Evolutionary conservation across 164 flowering plant genomes (phyloP), one percentile per base, ranked within the genome.

Genomic region (Vitis rupestris): DNA sequence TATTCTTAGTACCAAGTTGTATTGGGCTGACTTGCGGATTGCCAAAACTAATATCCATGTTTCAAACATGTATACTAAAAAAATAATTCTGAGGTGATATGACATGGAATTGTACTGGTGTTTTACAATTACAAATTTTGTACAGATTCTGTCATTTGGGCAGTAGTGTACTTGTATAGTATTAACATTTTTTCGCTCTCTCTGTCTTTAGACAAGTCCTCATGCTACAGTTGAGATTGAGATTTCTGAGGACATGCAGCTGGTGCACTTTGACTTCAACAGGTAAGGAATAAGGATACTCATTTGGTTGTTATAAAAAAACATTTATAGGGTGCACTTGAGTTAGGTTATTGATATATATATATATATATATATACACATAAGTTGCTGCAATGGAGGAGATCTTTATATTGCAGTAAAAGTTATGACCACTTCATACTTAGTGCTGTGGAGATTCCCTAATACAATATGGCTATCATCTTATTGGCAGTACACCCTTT

Each of bases 211-310:
- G 79, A 79, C 82, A 37, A 65, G 70, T 9, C 73, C 77, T 30
- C 75, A 79, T 56, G 78, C 81, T 3, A 72, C 76, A 8, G 78
- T 78, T 65, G 82, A 76, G 64, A 57, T 79, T 17, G 82, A 76
- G 63, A 76, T 73, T n/a, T 70, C 80, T 8, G 80, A 77, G 23
- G 74, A 73, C 50, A 77, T 73, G 74, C 71, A 77, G 54, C 23
- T 73, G 67, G 79, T 79, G 51, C 74, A 80, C 61, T 69, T 80
- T 48, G 83, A 80, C 72, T 80, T 82, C 64, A 79, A 82, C 47
- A 72, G 85, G 85, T 76, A 74, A 16, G 56, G 50, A 2, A 57
- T 14, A 23, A 23, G 27, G 27, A 23, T 48, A 4, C n/a, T 4
- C 8, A 2, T 14, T 53, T n/a, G 2, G 56, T n/a, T 13, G 2